Conservation (phyloP, 2,329 filamentous ascomycete genomes). For the Cryoendolithus antarcticus region DNA sequence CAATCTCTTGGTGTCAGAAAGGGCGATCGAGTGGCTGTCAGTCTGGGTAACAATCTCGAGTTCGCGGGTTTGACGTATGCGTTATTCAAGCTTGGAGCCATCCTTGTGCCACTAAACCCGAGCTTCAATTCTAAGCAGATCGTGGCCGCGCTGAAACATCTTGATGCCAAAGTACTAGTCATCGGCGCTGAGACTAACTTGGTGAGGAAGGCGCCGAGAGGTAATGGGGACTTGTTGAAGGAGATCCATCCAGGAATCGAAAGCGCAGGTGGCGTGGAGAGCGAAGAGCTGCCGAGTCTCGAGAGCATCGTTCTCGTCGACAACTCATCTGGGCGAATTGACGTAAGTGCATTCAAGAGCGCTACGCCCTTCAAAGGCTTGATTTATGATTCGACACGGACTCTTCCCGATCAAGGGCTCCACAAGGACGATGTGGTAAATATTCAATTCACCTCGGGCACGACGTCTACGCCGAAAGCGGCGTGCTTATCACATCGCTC, state of each 20-base stretch:
- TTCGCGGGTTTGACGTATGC: conserved; percentile 80
- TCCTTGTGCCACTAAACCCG: conserved; percentile 85
- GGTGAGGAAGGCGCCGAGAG: conserved; percentile 49
- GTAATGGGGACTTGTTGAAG: conserved; percentile 46
- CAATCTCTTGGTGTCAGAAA: conserved; percentile 58
- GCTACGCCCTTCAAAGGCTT: conserved; percentile 35
- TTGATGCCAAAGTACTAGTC: conserved; percentile 61
- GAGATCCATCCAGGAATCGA: conserved; percentile 23
- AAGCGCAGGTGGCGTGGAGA: conserved; percentile 31
- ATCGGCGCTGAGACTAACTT: conserved; percentile 82
- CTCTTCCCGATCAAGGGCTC: conserved; percentile 38
- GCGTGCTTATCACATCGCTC: conserved; percentile 48
- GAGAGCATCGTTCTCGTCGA: conserved; percentile 63
- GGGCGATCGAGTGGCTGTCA: conserved; percentile 75
- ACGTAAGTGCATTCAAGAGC: conserved; percentile 30
- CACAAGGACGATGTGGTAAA: conserved; percentile 60
- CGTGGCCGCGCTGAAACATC: conserved; percentile 61
- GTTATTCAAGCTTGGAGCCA: conserved; percentile 83
- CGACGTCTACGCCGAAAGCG: conserved; percentile 60
- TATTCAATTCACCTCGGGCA: conserved; percentile 64
- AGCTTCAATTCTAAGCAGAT: conserved; percentile 75
- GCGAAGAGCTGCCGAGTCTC: conserved; percentile 54
- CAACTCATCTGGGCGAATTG: conserved; percentile 51
- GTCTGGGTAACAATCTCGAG: conserved; percentile 72
- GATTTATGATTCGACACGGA: conserved; percentile 25